Evolutionary conservation across 257 asterid genomes (phyloP), one percentile per base, ranked within the genome.

Genomic region (Anisodus tanguticus): DNA sequence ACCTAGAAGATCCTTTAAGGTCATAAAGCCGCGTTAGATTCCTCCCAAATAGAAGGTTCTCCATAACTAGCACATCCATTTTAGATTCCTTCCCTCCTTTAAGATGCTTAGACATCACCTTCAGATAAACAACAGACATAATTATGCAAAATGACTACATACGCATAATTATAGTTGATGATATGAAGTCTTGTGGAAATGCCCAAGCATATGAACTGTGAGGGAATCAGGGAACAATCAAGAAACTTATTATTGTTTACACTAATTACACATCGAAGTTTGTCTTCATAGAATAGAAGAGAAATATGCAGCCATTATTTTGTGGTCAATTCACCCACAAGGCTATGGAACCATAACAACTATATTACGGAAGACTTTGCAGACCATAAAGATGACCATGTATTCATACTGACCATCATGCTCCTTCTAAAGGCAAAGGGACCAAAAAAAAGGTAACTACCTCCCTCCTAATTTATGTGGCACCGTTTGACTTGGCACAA

Each of bases 41-140:
- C 87, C 99, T 93, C 66, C 94, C 91, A 39, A 93, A 96, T 66
- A 96, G 95, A 86, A 96, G 95, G 89, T 96, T 96, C 92, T 96
- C 99, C 98, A 96, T 96, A 58, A 96, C 97, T 78, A 96, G 89
- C 83, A 96, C 88, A 85, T 96, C 99, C 97, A 93, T 94, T 90
- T 96, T 94, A 8, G 92, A 87, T 83, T 94, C 99, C 90, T 91
- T 96, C 85, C 98, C 99, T 81, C 99, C 98, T 89, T 92, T 96
- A 13, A 90, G 83, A 88, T 93, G 97, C 88, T 92, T 96, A 3
- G 95, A 89, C 5, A 91, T 90, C 67, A 96, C 97, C 99, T 96
- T 90, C 84, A 83, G 45, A 79, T 76, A 79, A 68, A 82, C 47
- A 86, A 79, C 82, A 87, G 64, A 69, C 26, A 82, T 79, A 86